Conservation (phyloP, 345 rosid species). For the Acer yangbiense region DNA sequence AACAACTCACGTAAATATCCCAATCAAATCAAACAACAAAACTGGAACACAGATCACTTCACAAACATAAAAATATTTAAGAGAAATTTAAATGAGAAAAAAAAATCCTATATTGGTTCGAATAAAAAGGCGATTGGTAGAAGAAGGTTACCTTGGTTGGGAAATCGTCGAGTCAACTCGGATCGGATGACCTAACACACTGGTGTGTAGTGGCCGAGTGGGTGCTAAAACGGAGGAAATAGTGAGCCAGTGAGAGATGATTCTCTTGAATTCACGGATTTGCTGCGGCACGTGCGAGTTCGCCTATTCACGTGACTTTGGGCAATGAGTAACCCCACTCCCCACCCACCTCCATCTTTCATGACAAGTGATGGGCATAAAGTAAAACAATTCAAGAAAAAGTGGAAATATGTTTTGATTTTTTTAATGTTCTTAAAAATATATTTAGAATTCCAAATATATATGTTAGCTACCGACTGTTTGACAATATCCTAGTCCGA, state of each 20-base stretch:
- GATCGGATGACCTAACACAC: constrained; percentile 25
- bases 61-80: background rate
- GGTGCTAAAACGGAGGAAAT: background rate
- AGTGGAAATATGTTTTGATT: too few relatives aligned
- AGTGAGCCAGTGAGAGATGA: too few relatives aligned
- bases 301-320: background rate
- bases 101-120: too few relatives aligned
- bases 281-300: background rate
- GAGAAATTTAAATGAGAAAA: background rate
- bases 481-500: too few relatives aligned
- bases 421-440: too few relatives aligned
- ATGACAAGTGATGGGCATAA: too few relatives aligned
- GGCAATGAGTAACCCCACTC: background rate
- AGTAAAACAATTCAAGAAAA: too few relatives aligned
- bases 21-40: background rate
- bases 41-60: background rate
- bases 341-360: background rate
- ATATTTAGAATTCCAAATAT: too few relatives aligned
- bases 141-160: background rate
- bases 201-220: background rate
- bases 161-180: constrained; percentile 17
- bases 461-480: too few relatives aligned
- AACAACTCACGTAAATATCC: background rate
- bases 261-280: background rate
- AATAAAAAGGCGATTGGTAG: background rate